These are phyloP conservation scores for Penicillium simplicissimum DNA, from an alignment of 495 filamentous ascomycete species.

Conservation along the genomic window DNA sequence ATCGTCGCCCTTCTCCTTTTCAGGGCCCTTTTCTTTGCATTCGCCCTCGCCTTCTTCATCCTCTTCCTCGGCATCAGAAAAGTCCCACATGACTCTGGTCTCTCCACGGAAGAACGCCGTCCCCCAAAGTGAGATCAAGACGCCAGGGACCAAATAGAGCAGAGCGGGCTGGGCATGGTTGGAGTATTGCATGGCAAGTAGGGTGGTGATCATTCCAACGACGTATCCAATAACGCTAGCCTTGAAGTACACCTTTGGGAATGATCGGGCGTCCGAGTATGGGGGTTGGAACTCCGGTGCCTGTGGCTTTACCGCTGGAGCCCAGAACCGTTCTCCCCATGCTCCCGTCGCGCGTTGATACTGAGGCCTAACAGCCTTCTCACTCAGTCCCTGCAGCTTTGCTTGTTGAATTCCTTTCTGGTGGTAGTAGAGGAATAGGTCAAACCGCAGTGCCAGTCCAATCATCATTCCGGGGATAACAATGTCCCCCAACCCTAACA, in stretches of 20 bases:
- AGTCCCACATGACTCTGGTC: slow-evolving; percentile 71
- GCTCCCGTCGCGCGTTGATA: slow-evolving; percentile 62
- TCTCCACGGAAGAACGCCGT: slow-evolving; percentile 75
- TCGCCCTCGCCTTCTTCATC: slow-evolving; percentile 30
- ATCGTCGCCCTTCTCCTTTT: slow-evolving; percentile 27
- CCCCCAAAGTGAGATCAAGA: slow-evolving; percentile 74
- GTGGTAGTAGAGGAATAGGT: slow-evolving; percentile 81
- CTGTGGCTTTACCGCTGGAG: slow-evolving; percentile 31
- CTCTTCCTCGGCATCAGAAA: slow-evolving; percentile 63
- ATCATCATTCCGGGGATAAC: slow-evolving; percentile 94
- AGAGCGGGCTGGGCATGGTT: slow-evolving; percentile 88
- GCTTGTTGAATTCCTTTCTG: slow-evolving; percentile 49
- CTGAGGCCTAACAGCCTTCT: slow-evolving; percentile 51
- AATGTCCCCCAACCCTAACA: slow-evolving; percentile 93
- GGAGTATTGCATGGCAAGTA: slow-evolving; percentile 74
- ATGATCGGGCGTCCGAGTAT: slow-evolving; percentile 49
- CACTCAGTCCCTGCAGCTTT: slow-evolving; percentile 36
- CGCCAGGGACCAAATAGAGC: slow-evolving; percentile 88
- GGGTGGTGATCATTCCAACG: slow-evolving; percentile 73
- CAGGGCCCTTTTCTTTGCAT: neutral
- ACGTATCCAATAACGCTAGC: slow-evolving; percentile 78
- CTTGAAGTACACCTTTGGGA: slow-evolving; percentile 87
- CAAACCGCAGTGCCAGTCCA: slow-evolving; percentile 82
- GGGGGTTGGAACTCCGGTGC: slow-evolving; percentile 39
- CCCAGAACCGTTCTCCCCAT: slow-evolving; percentile 91